Percentiles rank a stretch among this genome's conserved stretches.
These are phyloP conservation scores for Eimeria falciformis DNA, from an alignment of 169 alveolate genomes.

Conservation along the genomic window DNA sequence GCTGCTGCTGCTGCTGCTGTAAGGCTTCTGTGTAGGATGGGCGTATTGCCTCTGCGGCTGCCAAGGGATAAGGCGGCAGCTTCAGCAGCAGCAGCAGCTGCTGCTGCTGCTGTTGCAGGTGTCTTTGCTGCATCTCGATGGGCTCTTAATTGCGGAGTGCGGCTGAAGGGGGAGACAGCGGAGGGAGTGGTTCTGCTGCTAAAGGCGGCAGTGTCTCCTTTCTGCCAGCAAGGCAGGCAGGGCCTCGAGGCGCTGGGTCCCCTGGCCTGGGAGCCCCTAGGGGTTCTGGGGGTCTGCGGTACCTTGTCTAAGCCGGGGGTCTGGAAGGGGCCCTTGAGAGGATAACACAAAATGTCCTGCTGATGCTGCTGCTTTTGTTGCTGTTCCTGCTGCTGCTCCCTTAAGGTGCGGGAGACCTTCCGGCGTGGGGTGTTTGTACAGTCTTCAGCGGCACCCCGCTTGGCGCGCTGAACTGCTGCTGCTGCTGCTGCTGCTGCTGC, in stretches of 20 bases:
- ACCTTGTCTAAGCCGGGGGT: neutral
- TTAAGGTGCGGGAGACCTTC: constrained; percentile 19
- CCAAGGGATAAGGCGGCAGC: constrained; percentile 63
- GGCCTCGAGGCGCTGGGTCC: neutral
- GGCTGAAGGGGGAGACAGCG: constrained; percentile 51
- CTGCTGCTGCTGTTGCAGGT: constrained; percentile 9
- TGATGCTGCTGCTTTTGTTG: constrained; percentile 36
- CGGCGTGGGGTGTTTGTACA: constrained; percentile 21
- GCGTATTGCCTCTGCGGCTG: constrained; percentile 60
- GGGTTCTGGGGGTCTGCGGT: neutral
- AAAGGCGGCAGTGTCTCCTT: neutral
- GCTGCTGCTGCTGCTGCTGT: constrained; percentile 72
- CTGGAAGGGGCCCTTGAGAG: neutral
- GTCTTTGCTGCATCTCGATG: constrained; percentile 46
- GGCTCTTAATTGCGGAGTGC: neutral
- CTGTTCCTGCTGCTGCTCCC: constrained; percentile 15
- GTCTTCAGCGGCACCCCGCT: constrained; percentile 1
- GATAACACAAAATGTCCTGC: neutral
- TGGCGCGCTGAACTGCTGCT: constrained; percentile 34
- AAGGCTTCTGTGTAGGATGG: constrained; percentile 46
- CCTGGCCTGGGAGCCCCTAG: neutral
- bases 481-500: constrained; percentile 67
- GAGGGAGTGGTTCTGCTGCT: constrained; percentile 26
- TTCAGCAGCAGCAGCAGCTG: constrained; percentile 30
- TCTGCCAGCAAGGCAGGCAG: neutral